Evolutionary conservation across 176 grass and related monocot species (phyloP), one percentile per base, ranked within the genome.

Genomic region (Ensete ventricosum): DNA sequence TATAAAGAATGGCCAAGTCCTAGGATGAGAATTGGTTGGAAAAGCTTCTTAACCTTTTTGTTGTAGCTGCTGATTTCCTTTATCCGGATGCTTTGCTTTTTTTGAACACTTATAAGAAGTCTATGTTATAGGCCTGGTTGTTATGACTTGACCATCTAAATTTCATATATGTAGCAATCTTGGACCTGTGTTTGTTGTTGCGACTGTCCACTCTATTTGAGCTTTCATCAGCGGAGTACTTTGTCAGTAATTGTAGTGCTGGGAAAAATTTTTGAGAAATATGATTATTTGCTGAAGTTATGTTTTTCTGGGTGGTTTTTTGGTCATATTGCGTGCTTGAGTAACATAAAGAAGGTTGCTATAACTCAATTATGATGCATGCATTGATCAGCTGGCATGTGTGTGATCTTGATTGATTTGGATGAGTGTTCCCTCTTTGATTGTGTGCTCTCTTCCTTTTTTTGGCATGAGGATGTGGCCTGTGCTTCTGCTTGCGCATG

Each of bases 361-460:
- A 43, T 43, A 48, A 3, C 67, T 69, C 11, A 29, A 49, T 69
- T 69, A 11, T 68, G 7, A 43, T 48, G 11, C 25, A 69, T 16
- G 29, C 25, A 8, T 62, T 69, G 17, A 3, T 43, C 34, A 43
- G 34, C 34, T 43, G 4, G 3, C 34, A 43, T 43, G 34, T 43
- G 0, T 43, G 34, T 43, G 34, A 43, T 43, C 34, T 43, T 43
- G 34, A 43, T 43, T 43, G 67, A 69, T 69, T 49, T 50, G 27
- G 67, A 69, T 69, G 67, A 17, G 67, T 69, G 26, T 69, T 69
- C 67, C 48, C 13, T 29, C 9, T 69, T 69, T 69, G 67, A 69
- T 69, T 69, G 25, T 49, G 14, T 17, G 29, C 48, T 20, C 19
- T 69, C 9, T 67, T 27, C 13, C 17, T 69, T 69, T 43, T 69